Percentiles rank a stretch among this genome's conserved stretches.
Evolutionary conservation across 768 basidiomycete genomes (phyloP).

Genomic region (Mycena amicta): DNA sequence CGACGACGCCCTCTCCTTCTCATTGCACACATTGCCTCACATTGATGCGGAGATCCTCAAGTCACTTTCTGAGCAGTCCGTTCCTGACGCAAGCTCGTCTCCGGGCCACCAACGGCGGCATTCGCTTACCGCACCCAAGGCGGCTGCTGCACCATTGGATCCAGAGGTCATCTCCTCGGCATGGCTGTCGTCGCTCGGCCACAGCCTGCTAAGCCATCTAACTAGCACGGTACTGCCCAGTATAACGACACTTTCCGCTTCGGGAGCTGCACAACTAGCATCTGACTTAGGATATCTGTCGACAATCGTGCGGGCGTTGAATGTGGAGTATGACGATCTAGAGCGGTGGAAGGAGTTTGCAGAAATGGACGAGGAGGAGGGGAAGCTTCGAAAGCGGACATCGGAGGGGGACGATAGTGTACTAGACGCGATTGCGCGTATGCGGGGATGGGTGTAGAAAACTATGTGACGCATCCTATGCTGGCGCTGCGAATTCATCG

Average conservation of each 20-base stretch:
- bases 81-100: conserved; percentile 31
- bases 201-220: conserved; percentile 75
- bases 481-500: too few relatives aligned
- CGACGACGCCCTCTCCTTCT: conserved; percentile 89
- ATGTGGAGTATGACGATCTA: conserved; percentile 82
- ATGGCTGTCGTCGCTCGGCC: conserved; percentile 91
- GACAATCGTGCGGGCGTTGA: conserved; percentile 88
- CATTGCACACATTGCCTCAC: conserved; percentile 78
- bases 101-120: conserved; percentile 44
- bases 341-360: conserved; percentile 77
- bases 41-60: conserved; percentile 59
- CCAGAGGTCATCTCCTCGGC: conserved; percentile 85
- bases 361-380: conserved; percentile 61
- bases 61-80: conserved; percentile 44
- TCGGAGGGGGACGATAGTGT: conserved; percentile 35
- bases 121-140: conserved; percentile 39
- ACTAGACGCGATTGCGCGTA: conserved; percentile 38
- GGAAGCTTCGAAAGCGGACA: conserved; percentile 29
- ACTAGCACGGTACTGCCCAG: conserved; percentile 70
- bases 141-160: conserved; percentile 43
- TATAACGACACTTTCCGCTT: conserved; percentile 60
- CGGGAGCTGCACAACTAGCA: conserved; percentile 81
- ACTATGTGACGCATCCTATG: too few relatives aligned
- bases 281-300: conserved; percentile 89
- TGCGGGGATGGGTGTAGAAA: conserved; percentile 44